These are phyloP conservation scores for Phytophthora colocasiae DNA, from an alignment of 352 stramenopile genomes.

Conservation along the genomic window DNA sequence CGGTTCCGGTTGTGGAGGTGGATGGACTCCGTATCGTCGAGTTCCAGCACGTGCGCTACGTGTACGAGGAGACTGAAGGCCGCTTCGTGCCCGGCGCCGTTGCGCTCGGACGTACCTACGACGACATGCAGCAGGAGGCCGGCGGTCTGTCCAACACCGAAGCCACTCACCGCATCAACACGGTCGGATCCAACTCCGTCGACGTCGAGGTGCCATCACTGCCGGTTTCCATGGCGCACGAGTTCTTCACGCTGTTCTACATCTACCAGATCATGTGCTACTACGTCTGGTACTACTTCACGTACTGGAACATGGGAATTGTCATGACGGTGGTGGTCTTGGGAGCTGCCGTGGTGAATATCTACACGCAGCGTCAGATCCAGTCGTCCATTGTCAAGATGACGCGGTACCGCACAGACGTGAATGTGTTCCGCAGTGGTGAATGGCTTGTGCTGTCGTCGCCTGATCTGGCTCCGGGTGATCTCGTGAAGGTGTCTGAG, in stretches of 20 bases:
- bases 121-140: slow-evolving; percentile 15
- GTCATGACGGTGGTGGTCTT: slow-evolving; percentile 50
- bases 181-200: slow-evolving; percentile 28
- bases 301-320: slow-evolving; percentile 55
- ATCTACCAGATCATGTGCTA: slow-evolving; percentile 63
- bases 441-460: slow-evolving; percentile 54
- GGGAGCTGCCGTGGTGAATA: slow-evolving; percentile 47
- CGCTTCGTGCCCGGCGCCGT: slow-evolving; percentile 35
- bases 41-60: slow-evolving; percentile 56
- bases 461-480: slow-evolving; percentile 62
- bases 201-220: slow-evolving; percentile 36
- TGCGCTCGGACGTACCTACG: slow-evolving; percentile 30
- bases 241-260: slow-evolving; percentile 46
- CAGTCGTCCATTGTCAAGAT: slow-evolving; percentile 49
- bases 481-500: slow-evolving; percentile 72
- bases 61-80: slow-evolving; percentile 35
- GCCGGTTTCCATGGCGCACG: slow-evolving; percentile 31
- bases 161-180: slow-evolving; percentile 24
- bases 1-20: slow-evolving; percentile 17
- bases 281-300: slow-evolving; percentile 65
- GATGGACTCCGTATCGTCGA: slow-evolving; percentile 38
- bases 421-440: slow-evolving; percentile 62
- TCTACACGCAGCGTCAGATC: slow-evolving; percentile 53
- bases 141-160: slow-evolving; percentile 24
- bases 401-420: slow-evolving; percentile 59